Percentiles rank a stretch among this genome's conserved stretches.
These are phyloP conservation scores for Excoecaria agallocha DNA, from an alignment of 345 rosid species.

Conservation along the genomic window DNA sequence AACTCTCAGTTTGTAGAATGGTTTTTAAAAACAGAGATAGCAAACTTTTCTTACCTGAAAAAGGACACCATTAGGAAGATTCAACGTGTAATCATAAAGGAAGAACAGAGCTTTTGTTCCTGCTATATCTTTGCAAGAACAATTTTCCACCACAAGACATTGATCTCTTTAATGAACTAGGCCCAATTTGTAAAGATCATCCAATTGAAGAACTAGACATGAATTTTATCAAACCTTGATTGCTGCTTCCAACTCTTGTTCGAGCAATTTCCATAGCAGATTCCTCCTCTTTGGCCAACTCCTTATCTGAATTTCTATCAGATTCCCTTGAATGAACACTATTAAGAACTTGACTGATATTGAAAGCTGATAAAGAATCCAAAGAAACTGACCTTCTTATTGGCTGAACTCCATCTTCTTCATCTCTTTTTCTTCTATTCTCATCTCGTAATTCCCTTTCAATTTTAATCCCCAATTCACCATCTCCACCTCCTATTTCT, in stretches of 20 bases:
- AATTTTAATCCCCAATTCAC: constrained; percentile 19
- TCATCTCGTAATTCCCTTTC: constrained; percentile 14
- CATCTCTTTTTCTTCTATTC: constrained; percentile 23
- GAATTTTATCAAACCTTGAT: constrained; percentile 27
- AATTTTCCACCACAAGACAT: constrained; percentile 59
- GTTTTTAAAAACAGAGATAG: not conserved
- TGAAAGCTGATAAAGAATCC: constrained; percentile 54
- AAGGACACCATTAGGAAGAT: not conserved
- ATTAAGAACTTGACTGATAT: constrained; percentile 37
- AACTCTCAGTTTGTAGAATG: constrained; percentile 1
- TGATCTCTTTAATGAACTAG: constrained; percentile 56
- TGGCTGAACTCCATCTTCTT: constrained; percentile 29
- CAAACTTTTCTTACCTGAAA: constrained; percentile 11
- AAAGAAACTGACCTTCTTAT: constrained; percentile 73
- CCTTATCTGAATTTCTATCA: constrained; percentile 17
- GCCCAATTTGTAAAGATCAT: constrained; percentile 34
- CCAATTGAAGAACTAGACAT: constrained; percentile 41
- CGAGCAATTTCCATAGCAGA: constrained; percentile 6
- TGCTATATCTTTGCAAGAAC: constrained; percentile 30
- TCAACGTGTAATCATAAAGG: constrained; percentile 17
- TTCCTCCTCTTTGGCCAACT: constrained; percentile 23
- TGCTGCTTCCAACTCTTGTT: constrained; percentile 30
- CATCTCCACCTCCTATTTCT: constrained; percentile 8
- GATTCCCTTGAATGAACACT: constrained; percentile 23
- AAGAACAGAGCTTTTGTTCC: constrained; percentile 21